A percentile compares a stretch with the other conserved stretches of the same genome.
Conservation (phyloP, 371 early-diverging fungal species). For the Dipsacomyces acuminosporus region DNA sequence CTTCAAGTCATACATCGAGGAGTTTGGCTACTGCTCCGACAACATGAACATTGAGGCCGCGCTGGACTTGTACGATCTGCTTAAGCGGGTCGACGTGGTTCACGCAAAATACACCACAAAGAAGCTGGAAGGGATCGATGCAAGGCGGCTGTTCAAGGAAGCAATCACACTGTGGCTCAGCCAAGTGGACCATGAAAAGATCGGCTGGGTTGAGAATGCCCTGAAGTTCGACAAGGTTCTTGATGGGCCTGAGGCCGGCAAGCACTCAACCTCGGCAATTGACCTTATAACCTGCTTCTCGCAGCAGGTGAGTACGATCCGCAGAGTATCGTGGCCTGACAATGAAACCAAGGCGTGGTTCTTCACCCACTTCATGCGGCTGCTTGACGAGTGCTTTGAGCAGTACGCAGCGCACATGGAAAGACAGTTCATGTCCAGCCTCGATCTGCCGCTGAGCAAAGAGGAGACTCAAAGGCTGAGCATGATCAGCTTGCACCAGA, state of each 20-base stretch:
- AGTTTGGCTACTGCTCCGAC: conserved; percentile 31
- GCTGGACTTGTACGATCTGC: conserved; percentile 31
- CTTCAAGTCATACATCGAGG: conserved; percentile 24
- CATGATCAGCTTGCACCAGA: conserved; percentile 46
- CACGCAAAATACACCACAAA: conserved; percentile 45
- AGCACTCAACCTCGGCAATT: conserved; percentile 75
- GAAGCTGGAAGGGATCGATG: conserved; percentile 25
- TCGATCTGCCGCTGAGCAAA: conserved; percentile 8
- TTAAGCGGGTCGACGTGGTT: conserved; percentile 45
- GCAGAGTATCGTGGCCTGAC: conserved; percentile 74
- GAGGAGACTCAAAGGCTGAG: conserved; percentile 18
- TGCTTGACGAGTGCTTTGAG: conserved; percentile 50
- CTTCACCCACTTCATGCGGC: conserved; percentile 64
- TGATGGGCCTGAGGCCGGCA: conserved; percentile 55
- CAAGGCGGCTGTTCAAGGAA: conserved; percentile 21
- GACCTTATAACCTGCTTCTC: conserved; percentile 74
- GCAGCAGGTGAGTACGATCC: conserved; percentile 65
- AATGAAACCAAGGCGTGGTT: conserved; percentile 62
- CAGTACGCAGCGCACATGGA: conserved; percentile 51
- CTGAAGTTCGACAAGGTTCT: conserved; percentile 51
- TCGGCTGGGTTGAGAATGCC: conserved; percentile 36
- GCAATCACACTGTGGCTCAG: conserved; percentile 12
- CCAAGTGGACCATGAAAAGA: conserved; percentile 22
- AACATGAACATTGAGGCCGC: conserved; percentile 25
- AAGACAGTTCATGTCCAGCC: conserved; percentile 46